phyloP scores from a whole-genome alignment of 257 asterid genomes.

The Fraxinus quadrangulata region DNA sequence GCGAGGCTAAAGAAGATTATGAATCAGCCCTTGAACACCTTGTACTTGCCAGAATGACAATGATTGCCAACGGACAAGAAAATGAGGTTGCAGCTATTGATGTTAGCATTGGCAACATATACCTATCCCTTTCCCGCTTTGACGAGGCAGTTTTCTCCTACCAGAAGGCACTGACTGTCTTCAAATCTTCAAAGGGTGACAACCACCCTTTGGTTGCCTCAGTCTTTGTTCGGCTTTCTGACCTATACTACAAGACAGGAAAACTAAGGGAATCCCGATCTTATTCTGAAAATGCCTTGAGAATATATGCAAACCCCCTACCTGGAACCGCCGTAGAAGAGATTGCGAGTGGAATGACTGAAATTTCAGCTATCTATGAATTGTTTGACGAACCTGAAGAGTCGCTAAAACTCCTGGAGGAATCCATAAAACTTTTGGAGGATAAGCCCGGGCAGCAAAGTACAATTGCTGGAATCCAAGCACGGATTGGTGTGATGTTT shows the following conservation, averaged over 20 bases:
- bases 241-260: conserved; percentile 89
- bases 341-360: conserved; percentile 90
- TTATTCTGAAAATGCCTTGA: conserved; percentile 86
- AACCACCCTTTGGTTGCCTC: conserved; percentile 96
- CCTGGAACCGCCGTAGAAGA: conserved; percentile 92
- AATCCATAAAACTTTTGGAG: conserved; percentile 85
- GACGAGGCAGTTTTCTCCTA: conserved; percentile 98
- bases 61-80: conserved; percentile 97
- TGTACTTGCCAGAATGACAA: conserved; percentile 97
- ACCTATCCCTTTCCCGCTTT: conserved; percentile 84
- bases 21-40: conserved; percentile 97
- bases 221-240: conserved; percentile 88
- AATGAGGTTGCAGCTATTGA: conserved; percentile 92
- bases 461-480: conserved; percentile 94
- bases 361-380: conserved; percentile 89
- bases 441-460: conserved; percentile 98
- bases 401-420: conserved; percentile 82
- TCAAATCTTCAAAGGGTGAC: conserved; percentile 95
- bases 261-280: conserved; percentile 90
- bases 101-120: conserved; percentile 92
- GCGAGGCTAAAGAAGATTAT: conserved; percentile 91
- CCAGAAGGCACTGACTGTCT: conserved; percentile 96
- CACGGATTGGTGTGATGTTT: conserved; percentile 93
- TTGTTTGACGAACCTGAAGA: conserved; percentile 92
- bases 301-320: conserved; percentile 82